Conservation (phyloP, 2,329 filamentous ascomycete genomes). For the Sporothrix mexicana region DNA sequence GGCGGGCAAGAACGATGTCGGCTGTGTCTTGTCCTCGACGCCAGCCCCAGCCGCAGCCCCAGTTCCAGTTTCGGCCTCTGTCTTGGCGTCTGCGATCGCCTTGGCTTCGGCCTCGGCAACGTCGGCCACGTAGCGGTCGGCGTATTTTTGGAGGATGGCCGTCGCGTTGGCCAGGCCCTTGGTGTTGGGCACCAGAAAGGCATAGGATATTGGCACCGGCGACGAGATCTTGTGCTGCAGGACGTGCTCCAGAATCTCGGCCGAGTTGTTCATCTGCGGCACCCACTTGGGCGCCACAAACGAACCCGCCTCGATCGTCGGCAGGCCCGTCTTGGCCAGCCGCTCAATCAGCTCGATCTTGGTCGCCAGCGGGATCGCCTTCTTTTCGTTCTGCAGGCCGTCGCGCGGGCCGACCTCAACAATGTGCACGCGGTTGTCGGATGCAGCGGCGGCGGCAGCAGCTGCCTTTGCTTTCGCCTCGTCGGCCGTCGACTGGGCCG, state of each 20-base stretch:
- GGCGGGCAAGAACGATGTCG: constrained; percentile 48
- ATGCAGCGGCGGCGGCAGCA: not conserved
- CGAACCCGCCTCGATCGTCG: constrained; percentile 78
- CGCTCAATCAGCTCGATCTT: constrained; percentile 78
- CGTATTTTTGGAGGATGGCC: constrained; percentile 58
- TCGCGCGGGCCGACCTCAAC: constrained; percentile 86
- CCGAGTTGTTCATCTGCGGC: constrained; percentile 84
- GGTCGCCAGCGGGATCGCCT: constrained; percentile 69
- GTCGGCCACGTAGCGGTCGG: constrained; percentile 57
- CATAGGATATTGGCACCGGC: constrained; percentile 68
- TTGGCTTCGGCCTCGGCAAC: constrained; percentile 45
- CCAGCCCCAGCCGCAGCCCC: not conserved
- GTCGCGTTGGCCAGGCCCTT: constrained; percentile 72
- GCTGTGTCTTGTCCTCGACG: not conserved
- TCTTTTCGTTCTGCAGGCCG: constrained; percentile 86
- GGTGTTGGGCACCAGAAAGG: constrained; percentile 79
- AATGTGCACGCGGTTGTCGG: constrained; percentile 49
- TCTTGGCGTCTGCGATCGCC: too few species aligned
- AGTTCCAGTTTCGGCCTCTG: too few species aligned
- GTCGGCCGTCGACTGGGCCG: constrained; percentile 21
- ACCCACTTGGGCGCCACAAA: constrained; percentile 87
- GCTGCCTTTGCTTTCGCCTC: constrained; percentile 17
- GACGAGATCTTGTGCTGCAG: constrained; percentile 63
- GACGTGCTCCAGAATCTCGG: constrained; percentile 73
- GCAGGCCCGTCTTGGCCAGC: constrained; percentile 70